Conservation (phyloP, 164 flowering plant species). For the Tetrastigma voinierianum region DNA sequence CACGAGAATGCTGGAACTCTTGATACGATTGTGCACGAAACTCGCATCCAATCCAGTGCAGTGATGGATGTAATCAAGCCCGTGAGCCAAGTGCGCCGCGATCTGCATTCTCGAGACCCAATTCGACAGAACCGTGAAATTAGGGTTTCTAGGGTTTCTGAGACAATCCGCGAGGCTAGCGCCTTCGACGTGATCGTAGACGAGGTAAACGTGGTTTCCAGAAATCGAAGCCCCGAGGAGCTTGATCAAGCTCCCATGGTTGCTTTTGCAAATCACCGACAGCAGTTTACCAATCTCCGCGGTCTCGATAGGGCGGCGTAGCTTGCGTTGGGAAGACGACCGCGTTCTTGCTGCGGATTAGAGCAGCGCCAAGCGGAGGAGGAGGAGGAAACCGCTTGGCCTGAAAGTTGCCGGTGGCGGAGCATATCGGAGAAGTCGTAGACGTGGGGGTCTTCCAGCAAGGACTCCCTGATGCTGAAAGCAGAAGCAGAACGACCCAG, state of each 20-base stretch:
- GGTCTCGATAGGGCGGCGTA: conserved; percentile 18
- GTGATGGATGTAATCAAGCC: conserved; percentile 82
- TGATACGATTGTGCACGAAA: conserved; percentile 69
- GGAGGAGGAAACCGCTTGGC: conserved; percentile 30
- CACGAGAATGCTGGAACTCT: conserved; percentile 59
- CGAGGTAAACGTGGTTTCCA: conserved; percentile 64
- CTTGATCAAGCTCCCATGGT: conserved; percentile 59
- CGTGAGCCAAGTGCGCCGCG: conserved; percentile 80
- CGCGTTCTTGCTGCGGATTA: conserved; percentile 37
- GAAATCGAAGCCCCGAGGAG: conserved; percentile 73
- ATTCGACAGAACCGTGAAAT: conserved; percentile 60
- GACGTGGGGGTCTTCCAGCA: conserved; percentile 42
- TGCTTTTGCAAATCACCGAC: conserved; percentile 40
- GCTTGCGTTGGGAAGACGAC: conserved; percentile 49
- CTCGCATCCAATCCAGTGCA: conserved; percentile 35
- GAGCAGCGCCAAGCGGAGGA: conserved; percentile 51
- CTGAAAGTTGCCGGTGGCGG: conserved; percentile 52
- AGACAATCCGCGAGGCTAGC: conserved; percentile 57
- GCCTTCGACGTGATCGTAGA: conserved; percentile 66
- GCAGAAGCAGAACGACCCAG: conserved; percentile 22
- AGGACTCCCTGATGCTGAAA: conserved; percentile 29
- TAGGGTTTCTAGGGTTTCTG: conserved; percentile 58
- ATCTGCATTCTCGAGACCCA: conserved; percentile 81
- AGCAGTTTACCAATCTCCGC: conserved; percentile 21
- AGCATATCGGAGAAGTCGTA: conserved; percentile 44